Evolutionary conservation across 2,329 filamentous ascomycete genomes (phyloP).

Genomic region (Cercospora nicotianae): DNA sequence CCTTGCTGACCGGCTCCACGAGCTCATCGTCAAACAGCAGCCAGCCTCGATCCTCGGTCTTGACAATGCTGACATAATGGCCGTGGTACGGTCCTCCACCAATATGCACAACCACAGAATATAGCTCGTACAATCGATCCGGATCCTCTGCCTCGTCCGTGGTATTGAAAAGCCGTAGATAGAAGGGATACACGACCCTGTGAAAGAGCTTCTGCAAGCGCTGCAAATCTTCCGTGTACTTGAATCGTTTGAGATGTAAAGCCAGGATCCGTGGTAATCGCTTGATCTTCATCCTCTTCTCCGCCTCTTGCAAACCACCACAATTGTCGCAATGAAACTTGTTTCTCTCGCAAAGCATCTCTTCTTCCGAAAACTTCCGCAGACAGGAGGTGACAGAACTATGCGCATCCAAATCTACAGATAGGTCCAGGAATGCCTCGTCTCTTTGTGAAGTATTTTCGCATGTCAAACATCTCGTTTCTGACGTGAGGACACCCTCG

Average conservation of each 20-base stretch:
- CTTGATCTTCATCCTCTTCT: conserved; percentile 99
- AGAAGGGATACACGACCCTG: conserved; percentile 93
- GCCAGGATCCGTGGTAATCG: conserved; percentile 86
- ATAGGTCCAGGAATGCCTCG: conserved; percentile 92
- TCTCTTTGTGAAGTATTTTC: conserved; percentile 94
- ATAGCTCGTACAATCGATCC: conserved; percentile 91
- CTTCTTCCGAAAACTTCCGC: conserved; percentile 93
- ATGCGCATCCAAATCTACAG: conserved; percentile 92
- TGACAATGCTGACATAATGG: conserved; percentile 96
- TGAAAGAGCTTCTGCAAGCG: conserved; percentile 95
- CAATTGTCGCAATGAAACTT: conserved; percentile 99
- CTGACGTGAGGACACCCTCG: conserved; percentile 89
- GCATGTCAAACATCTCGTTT: conserved; percentile 94
- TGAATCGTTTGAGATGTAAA: conserved; percentile 93
- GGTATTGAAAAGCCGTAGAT: conserved; percentile 94
- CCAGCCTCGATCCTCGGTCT: conserved; percentile 95
- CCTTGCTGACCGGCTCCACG: conserved; percentile 96
- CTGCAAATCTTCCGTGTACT: conserved; percentile 94
- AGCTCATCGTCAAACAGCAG: conserved; percentile 96
- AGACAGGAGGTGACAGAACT: conserved; percentile 95
- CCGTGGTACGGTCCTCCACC: conserved; percentile 95
- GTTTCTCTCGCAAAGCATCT: conserved; percentile 97
- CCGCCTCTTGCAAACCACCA: conserved; percentile 92
- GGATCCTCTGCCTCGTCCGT: conserved; percentile 93
- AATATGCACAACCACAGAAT: conserved; percentile 96